Evolutionary conservation across 2,329 filamentous ascomycete species (phyloP), one percentile per base, ranked within the genome.

Genomic region (Botrytis byssoidea): DNA sequence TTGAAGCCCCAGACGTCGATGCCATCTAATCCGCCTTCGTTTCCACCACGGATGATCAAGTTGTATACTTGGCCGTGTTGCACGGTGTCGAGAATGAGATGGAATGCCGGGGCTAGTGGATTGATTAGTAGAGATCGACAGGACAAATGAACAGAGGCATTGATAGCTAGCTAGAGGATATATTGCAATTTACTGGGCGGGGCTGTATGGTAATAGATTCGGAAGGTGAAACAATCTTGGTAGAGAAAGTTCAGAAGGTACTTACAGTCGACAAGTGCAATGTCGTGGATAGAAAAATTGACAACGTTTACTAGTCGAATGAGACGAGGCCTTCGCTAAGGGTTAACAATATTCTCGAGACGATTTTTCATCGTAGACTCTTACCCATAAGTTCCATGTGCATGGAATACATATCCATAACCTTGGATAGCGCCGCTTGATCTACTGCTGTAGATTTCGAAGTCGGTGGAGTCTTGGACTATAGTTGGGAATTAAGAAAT

Each of bases 11-110:
- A 87, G 7, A 89, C 83, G 78, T 89, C 85, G 73, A 89, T 83
- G 6, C 88, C 88, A 77, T 90, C 88, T 12, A 89, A 80, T 65
- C 86, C 86, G 66, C 87, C 87, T 73, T 81, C 79, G 73, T 88
- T 83, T 7, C 83, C 86, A 55, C 87, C 87, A 6, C 86, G 84
- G 72, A 89, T 86, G 16, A 84, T 85, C 83, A 88, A 83, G 29
- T 88, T 88, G 79, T 88, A 88, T 5, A 87, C 81, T 77, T 88
- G 86, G 8, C 86, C 86, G 75, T 85, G 85, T 84, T 86, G 55
- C 59, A 72, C 70, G 6, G 84, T 87, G 74, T 87, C 85, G 72
- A 88, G 77, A 16, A 72, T 37, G n/a, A 72, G 55, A 14, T 74
- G 69, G 35, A 71, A 74, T 22, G 61, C 69, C 16, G 73, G 68